phyloP scores from a whole-genome alignment of 495 filamentous ascomycete species.

The Tuber umbilicatum region DNA sequence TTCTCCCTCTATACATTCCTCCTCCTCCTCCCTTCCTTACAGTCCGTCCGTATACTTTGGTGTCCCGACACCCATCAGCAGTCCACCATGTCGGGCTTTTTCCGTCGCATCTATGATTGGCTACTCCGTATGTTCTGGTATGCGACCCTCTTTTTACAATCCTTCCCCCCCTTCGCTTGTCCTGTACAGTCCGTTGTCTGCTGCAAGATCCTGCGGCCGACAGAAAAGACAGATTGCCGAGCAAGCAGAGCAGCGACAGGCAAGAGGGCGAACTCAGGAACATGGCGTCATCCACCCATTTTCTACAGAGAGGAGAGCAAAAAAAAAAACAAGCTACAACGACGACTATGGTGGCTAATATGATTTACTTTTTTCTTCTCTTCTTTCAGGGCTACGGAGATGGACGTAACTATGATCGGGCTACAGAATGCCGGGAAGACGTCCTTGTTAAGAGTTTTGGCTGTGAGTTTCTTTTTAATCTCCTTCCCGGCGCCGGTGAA shows the following conservation, averaged over 20 bases:
- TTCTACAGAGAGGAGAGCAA: constrained; percentile 1
- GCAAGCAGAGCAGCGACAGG: constrained; percentile 9
- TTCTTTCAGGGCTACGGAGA: constrained; percentile 78
- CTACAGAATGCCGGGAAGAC: constrained; percentile 98
- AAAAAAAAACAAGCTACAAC: neutral
- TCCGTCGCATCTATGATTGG: constrained; percentile 96
- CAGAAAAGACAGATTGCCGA: constrained; percentile 8
- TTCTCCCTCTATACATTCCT: neutral
- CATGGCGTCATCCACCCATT: constrained; percentile 28
- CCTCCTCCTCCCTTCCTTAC: constrained; percentile 3
- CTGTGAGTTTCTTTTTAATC: constrained; percentile 56
- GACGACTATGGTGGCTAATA: neutral
- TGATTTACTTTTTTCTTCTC: neutral
- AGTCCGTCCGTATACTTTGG: constrained; percentile 1
- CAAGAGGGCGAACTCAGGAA: constrained; percentile 26
- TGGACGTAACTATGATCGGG: constrained; percentile 99
- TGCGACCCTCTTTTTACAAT: constrained; percentile 31
- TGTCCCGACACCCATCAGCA: constrained; percentile 16
- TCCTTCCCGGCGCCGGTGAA: neutral
- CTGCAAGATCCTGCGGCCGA: constrained; percentile 6
- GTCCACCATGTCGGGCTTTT: constrained; percentile 72
- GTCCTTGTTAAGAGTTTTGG: constrained; percentile 83
- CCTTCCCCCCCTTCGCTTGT: constrained; percentile 5
- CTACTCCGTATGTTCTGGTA: constrained; percentile 96
- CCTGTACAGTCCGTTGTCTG: neutral